phyloP scores from a whole-genome alignment of 2,329 filamentous ascomycete species.

The Pseudocercospora fijiensis region DNA sequence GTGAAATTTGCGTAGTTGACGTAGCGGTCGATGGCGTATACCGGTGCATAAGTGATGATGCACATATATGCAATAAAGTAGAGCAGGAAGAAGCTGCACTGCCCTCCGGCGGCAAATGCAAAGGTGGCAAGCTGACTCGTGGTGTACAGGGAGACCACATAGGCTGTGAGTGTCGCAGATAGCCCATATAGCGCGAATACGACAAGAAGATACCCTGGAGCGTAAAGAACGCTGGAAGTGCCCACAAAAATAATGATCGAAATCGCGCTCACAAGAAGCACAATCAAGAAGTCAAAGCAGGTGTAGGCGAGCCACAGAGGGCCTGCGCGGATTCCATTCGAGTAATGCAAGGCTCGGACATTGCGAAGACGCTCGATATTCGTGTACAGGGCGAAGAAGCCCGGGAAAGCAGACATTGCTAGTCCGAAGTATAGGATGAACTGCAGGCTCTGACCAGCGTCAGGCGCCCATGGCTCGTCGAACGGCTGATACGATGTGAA shows the following conservation, averaged over 20 bases:
- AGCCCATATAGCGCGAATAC: conserved; percentile 79
- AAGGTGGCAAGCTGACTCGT: conserved; percentile 80
- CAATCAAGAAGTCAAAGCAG: conserved; percentile 74
- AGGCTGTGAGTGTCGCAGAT: conserved; percentile 71
- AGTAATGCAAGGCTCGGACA: conserved; percentile 83
- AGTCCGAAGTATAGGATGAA: conserved; percentile 79
- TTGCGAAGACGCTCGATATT: conserved; percentile 78
- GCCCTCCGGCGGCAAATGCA: conserved; percentile 74
- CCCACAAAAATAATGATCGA: conserved; percentile 67
- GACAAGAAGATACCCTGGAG: conserved; percentile 76
- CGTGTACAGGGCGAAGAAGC: conserved; percentile 84
- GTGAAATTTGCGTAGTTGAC: conserved; percentile 72
- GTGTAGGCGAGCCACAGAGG: conserved; percentile 85
- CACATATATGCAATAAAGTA: conserved; percentile 48
- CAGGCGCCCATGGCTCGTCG: conserved; percentile 68
- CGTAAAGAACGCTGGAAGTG: conserved; percentile 66
- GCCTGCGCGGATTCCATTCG: conserved; percentile 78
- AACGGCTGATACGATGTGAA: conserved; percentile 72
- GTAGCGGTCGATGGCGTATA: conserved; percentile 65
- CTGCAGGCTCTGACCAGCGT: conserved; percentile 71
- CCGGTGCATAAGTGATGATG: conserved; percentile 68
- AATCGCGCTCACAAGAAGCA: conserved; percentile 65
- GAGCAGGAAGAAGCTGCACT: conserved; percentile 57
- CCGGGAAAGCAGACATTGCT: conserved; percentile 74
- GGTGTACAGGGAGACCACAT: conserved; percentile 77